Conservation (phyloP, 106 monocot genomes). For the Acorus gramineus region DNA sequence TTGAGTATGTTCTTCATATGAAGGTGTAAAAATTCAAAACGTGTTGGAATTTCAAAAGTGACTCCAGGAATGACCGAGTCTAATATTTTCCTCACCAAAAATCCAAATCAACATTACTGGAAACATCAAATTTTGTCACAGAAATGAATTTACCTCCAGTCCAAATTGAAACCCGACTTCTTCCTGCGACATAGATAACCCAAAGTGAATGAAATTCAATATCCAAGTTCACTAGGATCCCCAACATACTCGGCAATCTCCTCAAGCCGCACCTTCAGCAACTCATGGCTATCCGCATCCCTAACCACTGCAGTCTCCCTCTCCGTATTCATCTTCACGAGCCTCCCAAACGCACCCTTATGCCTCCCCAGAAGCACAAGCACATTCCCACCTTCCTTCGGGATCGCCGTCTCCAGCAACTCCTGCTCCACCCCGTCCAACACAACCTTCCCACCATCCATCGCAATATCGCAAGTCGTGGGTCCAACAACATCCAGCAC, state of each 20-base stretch:
- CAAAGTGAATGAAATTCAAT: slow-evolving; percentile 20
- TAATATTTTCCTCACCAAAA: too few relatives aligned
- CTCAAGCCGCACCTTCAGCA: slow-evolving; percentile 69
- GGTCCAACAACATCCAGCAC: slow-evolving; percentile 81
- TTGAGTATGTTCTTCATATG: too few relatives aligned
- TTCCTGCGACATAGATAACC: too few relatives aligned
- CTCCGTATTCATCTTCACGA: slow-evolving; percentile 65
- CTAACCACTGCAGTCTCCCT: slow-evolving; percentile 59
- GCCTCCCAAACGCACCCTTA: slow-evolving; percentile 68
- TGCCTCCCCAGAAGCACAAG: slow-evolving; percentile 75
- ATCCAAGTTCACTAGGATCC: slow-evolving; percentile 59
- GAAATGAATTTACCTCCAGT: too few relatives aligned
- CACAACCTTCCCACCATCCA: slow-evolving; percentile 66
- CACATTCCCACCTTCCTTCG: slow-evolving; percentile 66
- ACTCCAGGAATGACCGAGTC: too few relatives aligned
- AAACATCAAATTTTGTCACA: too few relatives aligned
- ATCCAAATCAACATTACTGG: too few relatives aligned
- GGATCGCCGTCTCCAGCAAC: slow-evolving; percentile 79
- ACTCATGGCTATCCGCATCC: slow-evolving; percentile 63
- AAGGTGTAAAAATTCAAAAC: too few relatives aligned
- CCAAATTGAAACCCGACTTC: too few relatives aligned
- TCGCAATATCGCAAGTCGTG: slow-evolving; percentile 61
- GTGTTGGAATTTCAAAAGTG: too few relatives aligned
- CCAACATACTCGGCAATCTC: slow-evolving; percentile 90
- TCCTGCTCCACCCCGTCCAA: slow-evolving; percentile 83